Conservation (phyloP, 2,329 filamentous ascomycete genomes). For the Teratosphaeria zuluensis region DNA sequence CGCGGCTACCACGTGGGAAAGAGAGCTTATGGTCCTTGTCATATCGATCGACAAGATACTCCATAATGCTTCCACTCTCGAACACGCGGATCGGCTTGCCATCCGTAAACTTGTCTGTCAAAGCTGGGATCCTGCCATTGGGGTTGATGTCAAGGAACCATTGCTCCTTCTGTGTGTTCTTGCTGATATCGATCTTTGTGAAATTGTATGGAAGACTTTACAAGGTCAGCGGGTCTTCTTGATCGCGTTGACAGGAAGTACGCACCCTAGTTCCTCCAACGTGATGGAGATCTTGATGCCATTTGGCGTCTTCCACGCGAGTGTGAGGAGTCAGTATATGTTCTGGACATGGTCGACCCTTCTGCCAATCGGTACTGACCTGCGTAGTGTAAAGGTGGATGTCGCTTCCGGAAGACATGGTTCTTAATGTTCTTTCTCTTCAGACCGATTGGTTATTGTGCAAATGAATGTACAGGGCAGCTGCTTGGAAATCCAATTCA, state of each 20-base stretch:
- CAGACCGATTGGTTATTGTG: no score
- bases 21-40: conserved; percentile 75
- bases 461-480: no score
- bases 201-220: conserved; percentile 61
- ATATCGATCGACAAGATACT: conserved; percentile 51
- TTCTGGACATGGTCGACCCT: background rate
- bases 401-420: conserved; percentile 33
- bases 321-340: conserved; percentile 70
- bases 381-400: conserved; percentile 74
- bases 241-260: background rate
- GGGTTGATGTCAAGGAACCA: conserved; percentile 92
- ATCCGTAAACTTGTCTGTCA: conserved; percentile 70
- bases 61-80: conserved; percentile 55
- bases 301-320: conserved; percentile 66
- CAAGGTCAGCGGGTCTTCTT: background rate
- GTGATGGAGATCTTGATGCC: conserved; percentile 83
- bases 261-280: conserved; percentile 64
- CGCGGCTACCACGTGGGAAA: conserved; percentile 61
- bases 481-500: no score
- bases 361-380: conserved; percentile 60
- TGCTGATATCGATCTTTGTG: conserved; percentile 59
- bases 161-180: conserved; percentile 70
- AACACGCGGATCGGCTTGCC: conserved; percentile 67
- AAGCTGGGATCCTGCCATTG: conserved; percentile 80
- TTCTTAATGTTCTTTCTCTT: background rate